Evolutionary conservation across 768 basidiomycete genomes (phyloP), one percentile per base, ranked within the genome.

Genomic region (Leccinum longicurvipes): DNA sequence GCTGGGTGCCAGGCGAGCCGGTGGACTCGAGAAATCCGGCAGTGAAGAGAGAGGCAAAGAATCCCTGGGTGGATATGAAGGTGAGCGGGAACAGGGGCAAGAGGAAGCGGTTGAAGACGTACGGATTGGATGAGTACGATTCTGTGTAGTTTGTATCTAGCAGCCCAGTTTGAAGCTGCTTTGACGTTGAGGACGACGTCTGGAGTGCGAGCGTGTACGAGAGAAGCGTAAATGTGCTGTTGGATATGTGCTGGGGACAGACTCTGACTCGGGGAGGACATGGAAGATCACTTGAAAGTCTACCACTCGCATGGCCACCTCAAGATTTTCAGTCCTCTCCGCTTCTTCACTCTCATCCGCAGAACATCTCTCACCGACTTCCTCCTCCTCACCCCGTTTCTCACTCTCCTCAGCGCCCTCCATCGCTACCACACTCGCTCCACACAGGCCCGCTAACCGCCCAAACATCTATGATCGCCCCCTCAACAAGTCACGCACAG

Each of bases 111-210:
- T 6, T 11, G 39, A 41, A 41, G 36, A 79, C 84, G 53, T 53
- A 91, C 91, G 9, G 92, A 85, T 71, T 96, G 94, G 42, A 93
- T 91, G 56, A 96, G 84, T 36, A 97, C 84, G 51, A 95, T 86
- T 24, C 85, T 81, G 71, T 97, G 94, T 6, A 93, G 76, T 44
- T 77, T 81, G 75, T 95, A 97, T 32, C 83, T 74, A 1, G 89
- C 88, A 48, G 74, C 70, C 92, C 85, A 87, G 39, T 41, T 41
- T 19, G 39, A 41, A 3, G 84, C 77, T 4, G 83, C 87, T 25
- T 76, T 72, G 19, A 95, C 80, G 47, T 81, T 77, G 46, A 97
- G 74, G 41, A 84, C 79, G 60, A 95, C 84, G 74, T 96, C 94
- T 17, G 90, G 80, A 0, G 91, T 90, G 56, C 77, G 79, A 24